Conservation (phyloP, 2,329 filamentous ascomycete genomes). For the Geosmithia morbida region DNA sequence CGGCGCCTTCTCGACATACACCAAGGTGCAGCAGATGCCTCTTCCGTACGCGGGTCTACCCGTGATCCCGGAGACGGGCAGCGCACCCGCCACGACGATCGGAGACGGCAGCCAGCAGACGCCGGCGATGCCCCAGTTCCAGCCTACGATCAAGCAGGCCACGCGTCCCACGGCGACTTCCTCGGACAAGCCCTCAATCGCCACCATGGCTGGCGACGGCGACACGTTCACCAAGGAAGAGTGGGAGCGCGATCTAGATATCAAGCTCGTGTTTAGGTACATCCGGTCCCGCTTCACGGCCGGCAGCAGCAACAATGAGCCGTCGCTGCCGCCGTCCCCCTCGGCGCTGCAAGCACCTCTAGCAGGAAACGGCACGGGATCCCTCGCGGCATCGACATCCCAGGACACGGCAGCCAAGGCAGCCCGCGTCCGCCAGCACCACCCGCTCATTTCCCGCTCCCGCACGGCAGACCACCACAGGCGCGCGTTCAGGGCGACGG, state of each 20-base stretch:
- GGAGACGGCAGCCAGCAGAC: slow-evolving; percentile 4
- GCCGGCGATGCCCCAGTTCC: slow-evolving; percentile 1
- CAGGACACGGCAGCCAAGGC: slow-evolving; percentile 62
- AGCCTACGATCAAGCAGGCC: slow-evolving; percentile 3
- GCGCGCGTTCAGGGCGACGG: slow-evolving; percentile 39
- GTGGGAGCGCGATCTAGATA: slow-evolving; percentile 86
- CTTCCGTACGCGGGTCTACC: slow-evolving; percentile 70
- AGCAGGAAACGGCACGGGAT: slow-evolving; percentile 10
- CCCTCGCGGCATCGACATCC: slow-evolving; percentile 29
- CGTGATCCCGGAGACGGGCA: slow-evolving; percentile 38
- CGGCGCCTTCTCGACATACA: slow-evolving; percentile 76
- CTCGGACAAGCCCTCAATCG: slow-evolving; percentile 9
- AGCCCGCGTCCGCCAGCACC: slow-evolving; percentile 75
- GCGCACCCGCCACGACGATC: slow-evolving; percentile 10
- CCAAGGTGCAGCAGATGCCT: slow-evolving; percentile 45
- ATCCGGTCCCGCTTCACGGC: slow-evolving; percentile 61
- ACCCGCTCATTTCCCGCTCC: slow-evolving; percentile 59
- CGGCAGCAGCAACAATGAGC: slow-evolving; percentile 17
- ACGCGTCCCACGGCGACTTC: slow-evolving; percentile 17
- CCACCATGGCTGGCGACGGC: slow-evolving; percentile 6
- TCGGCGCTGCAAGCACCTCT: too few relatives aligned
- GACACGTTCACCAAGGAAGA: slow-evolving; percentile 54
- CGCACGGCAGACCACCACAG: slow-evolving; percentile 29
- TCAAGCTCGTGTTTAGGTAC: slow-evolving; percentile 84
- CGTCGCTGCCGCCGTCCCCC: slow-evolving; percentile 18